phyloP scores from a whole-genome alignment of 257 asterid species.

The Misopates orontium region DNA sequence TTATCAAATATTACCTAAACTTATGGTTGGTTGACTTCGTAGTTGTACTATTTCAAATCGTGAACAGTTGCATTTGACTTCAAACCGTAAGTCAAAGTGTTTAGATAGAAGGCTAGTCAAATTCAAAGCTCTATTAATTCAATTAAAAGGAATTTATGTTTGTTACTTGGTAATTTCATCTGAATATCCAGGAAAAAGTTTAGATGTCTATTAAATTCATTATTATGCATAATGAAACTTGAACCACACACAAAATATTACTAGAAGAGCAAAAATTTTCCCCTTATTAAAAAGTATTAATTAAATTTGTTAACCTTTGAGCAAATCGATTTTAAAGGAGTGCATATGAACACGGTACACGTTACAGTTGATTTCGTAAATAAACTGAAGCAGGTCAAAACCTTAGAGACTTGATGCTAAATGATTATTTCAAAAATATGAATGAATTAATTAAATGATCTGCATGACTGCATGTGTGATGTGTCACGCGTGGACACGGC shows the following conservation, averaged over 20 bases:
- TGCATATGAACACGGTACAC: neutral
- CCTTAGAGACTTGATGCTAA: too few relatives aligned
- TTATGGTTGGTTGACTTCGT: conserved; percentile 32
- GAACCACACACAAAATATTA: neutral
- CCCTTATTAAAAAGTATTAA: too few relatives aligned
- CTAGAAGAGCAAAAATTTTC: neutral
- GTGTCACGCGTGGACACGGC: too few relatives aligned
- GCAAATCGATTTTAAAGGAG: neutral
- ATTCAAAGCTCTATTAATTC: conserved; percentile 21
- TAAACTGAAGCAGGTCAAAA: neutral
- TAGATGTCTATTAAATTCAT: neutral
- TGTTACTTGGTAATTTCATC: conserved; percentile 26
- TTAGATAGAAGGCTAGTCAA: conserved; percentile 41
- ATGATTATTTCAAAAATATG: too few relatives aligned
- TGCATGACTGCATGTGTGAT: too few relatives aligned
- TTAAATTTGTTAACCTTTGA: too few relatives aligned
- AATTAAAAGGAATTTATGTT: too few relatives aligned
- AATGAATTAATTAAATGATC: too few relatives aligned
- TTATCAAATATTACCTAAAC: too few relatives aligned
- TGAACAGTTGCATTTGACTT: conserved; percentile 24
- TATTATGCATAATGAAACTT: too few relatives aligned
- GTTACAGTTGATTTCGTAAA: neutral
- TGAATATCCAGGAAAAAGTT: conserved; percentile 7
- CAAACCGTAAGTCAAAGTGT: conserved; percentile 36
- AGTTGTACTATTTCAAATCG: conserved; percentile 30